These are phyloP conservation scores for Podosphaera leucotricha DNA, from an alignment of 2,329 filamentous ascomycete species.

Conservation along the genomic window DNA sequence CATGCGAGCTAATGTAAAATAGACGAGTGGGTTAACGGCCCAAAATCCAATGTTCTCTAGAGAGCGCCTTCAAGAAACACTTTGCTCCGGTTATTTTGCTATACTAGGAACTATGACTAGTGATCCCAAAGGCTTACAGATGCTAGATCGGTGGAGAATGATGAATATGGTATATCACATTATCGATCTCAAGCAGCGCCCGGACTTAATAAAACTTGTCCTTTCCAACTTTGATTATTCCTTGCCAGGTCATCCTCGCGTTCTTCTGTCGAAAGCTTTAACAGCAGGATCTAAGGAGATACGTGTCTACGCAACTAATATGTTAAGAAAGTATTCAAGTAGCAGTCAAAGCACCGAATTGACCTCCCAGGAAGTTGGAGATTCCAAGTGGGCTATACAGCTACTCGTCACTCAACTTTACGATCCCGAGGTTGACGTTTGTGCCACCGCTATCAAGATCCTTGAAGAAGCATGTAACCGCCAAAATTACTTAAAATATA, in stretches of 20 bases:
- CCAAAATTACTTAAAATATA: constrained; percentile 75
- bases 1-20: constrained; percentile 6
- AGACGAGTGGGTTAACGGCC: constrained; percentile 53
- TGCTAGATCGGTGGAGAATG: constrained; percentile 91
- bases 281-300: constrained; percentile 82
- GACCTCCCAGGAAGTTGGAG: constrained; percentile 24
- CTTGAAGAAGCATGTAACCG: constrained; percentile 93
- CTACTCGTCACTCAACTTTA: constrained; percentile 96
- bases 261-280: constrained; percentile 80
- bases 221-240: constrained; percentile 85
- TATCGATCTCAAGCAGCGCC: constrained; percentile 69
- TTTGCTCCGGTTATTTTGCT: constrained; percentile 83
- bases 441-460: constrained; percentile 88
- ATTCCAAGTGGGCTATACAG: constrained; percentile 89
- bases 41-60: constrained; percentile 73
- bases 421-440: constrained; percentile 90
- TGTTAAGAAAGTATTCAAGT: constrained; percentile 67
- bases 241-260: constrained; percentile 66
- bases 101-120: constrained; percentile 74
- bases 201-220: constrained; percentile 73
- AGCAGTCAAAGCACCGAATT: constrained; percentile 20
- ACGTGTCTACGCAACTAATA: constrained; percentile 69
- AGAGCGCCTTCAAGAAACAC: constrained; percentile 61
- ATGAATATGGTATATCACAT: constrained; percentile 99
- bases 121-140: constrained; percentile 59